Base-by-base conservation (phyloP, 163 green algal species). In the Coccomyxa subellipsoidea region DNA sequence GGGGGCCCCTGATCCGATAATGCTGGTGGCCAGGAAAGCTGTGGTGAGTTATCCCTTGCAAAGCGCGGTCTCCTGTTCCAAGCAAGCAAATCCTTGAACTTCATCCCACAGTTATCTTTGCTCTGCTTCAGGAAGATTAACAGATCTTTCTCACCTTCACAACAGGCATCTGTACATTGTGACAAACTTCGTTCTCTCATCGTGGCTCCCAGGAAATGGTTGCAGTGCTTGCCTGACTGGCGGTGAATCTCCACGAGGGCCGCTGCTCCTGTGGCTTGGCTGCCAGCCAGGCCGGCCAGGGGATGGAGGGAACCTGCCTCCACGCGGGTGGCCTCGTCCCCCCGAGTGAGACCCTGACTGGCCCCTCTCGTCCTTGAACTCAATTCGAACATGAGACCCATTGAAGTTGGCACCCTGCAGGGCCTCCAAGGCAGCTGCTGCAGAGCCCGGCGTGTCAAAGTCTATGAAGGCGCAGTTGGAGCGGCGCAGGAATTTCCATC, bases 391-490 rank as follows among this genome's bases (percentile, higher is more conserved):
- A n/a, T 40, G 31, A 23, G 9, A 40, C n/a, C 34, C 34, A 29
- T 25, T 31, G 7, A 77, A 77, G 15, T 31, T 31, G 34, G 71
- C 71, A 8, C 71, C 71, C 25, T 53, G 27, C 32, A 77, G 71
- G 27, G 71, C 71, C 32, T 77, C 35, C n/a, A 38, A 23, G n/a
- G 71, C 71, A 9, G 71, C 71, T 10, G 71, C 32, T 10, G 71
- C 71, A 1, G 31, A 31, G 10, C 12, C 23, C 27, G 31, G 31
- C 12, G n/a, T 77, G 1, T 77, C 71, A 53, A 77, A 77, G 32
- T 77, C 71, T 53, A 77, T 77, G 71, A 77, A 77, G 71, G 71
- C 71, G 35, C 71, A 77, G 71, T 77, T 29, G 18, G 71, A 77
- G 27, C 31, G 31, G n/a, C 32, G 71, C 71, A 77, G 71, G 35